A percentile compares a stretch with the other conserved stretches of the same genome.
phyloP scores from a whole-genome alignment of 2,329 filamentous ascomycete species.

The Aspergillus fijiensis region DNA sequence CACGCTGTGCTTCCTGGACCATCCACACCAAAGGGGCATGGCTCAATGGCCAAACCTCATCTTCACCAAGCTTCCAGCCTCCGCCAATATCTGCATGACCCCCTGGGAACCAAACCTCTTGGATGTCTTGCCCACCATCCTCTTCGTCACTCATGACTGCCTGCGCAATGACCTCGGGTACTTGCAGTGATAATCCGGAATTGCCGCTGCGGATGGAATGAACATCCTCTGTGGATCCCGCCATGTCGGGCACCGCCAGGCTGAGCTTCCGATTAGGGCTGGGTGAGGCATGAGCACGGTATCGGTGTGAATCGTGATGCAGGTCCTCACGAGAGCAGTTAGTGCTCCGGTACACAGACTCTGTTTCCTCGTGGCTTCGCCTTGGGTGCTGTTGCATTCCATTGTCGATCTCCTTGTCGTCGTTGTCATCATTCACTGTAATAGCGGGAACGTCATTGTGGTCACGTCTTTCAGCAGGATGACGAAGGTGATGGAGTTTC shows the following conservation, averaged over 20 bases:
- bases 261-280: slow-evolving; percentile 16
- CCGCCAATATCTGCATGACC: slow-evolving; percentile 78
- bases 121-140: slow-evolving; percentile 64
- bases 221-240: slow-evolving; percentile 31
- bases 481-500: slow-evolving; percentile 25
- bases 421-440: slow-evolving; percentile 28
- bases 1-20: slow-evolving; percentile 62
- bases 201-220: slow-evolving; percentile 31
- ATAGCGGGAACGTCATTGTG: slow-evolving; percentile 31
- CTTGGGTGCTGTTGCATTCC: slow-evolving; percentile 4
- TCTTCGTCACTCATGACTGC: slow-evolving; percentile 29
- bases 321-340: slow-evolving; percentile 25
- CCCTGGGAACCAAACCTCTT: slow-evolving; percentile 73
- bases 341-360: slow-evolving; percentile 32
- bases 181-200: slow-evolving; percentile 31
- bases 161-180: slow-evolving; percentile 20
- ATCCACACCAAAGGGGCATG: slow-evolving; percentile 71
- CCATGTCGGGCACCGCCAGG: slow-evolving; percentile 30
- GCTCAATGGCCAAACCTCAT: slow-evolving; percentile 60
- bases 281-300: slow-evolving; percentile 28
- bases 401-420: slow-evolving; percentile 8
- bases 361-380: slow-evolving; percentile 17
- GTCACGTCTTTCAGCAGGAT: slow-evolving; percentile 14
- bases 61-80: slow-evolving; percentile 63
- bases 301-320: slow-evolving; percentile 20